Evolutionary conservation across 768 basidiomycete species (phyloP), one percentile per base, ranked within the genome.

Genomic region (Mycena belliarum): DNA sequence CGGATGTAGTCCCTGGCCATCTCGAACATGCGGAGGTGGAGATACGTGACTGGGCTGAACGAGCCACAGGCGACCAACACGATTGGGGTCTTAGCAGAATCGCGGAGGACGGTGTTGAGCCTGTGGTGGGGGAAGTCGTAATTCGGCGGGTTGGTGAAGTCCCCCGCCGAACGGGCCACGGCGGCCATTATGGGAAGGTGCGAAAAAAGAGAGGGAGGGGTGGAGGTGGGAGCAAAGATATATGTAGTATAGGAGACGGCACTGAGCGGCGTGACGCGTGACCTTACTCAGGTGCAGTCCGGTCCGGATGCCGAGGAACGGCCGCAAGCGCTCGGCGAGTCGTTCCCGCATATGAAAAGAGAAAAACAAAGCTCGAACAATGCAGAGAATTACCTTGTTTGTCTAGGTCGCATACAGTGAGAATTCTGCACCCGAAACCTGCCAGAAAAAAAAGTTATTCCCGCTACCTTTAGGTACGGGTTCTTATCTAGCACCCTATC

Each of bases 1-100:
- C 93, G 86, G 51, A 91, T 85, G 68, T 94, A 95, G 79, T 98
- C 97, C 75, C 89, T 91, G 54, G 96, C 97, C 97, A 99, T 98
- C 72, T 98, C 97, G 74, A 98, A 99, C 95, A 99, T 98, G 64
- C 97, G 91, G 60, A 98, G 84, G 69, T 97, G 95, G 49, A 96
- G 89, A 69, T 95, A 96, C n/a, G 95, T 97, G 61, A 97, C 90
- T 12, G 96, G 96, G 66, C 93, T 95, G 84, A 98, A 98, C 53
- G 93, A 96, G 26, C 96, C 97, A 69, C 97, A 99, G 44, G 94
- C 97, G 58, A 99, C 93, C 61, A 97, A 87, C 53, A 95, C 91
- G 64, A 97, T 76, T n/a, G 94, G 96, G 9, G 87, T 87, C 74
- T 89, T 92, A 21, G 72, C 75, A 9, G 85, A 69, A 68, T 89